Evolutionary conservation across 2,329 filamentous ascomycete species (phyloP).

Genomic region (Aspergillus jensenii): DNA sequence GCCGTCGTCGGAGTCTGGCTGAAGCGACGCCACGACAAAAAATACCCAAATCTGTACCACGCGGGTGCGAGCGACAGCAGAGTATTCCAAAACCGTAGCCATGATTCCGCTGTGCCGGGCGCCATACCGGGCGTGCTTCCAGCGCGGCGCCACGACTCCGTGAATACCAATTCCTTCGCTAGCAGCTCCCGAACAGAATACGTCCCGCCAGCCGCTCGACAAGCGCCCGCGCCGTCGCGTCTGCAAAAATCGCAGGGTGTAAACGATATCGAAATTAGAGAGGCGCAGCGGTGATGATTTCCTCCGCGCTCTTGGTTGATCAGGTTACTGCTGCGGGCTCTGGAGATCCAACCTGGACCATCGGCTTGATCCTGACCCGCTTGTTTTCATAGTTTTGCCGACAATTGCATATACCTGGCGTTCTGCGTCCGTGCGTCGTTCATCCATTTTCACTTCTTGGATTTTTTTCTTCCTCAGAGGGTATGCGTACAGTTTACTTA

Average conservation of each 20-base stretch:
- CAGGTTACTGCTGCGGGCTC: background rate
- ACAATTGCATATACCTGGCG: conserved; percentile 21
- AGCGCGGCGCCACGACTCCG: conserved; percentile 14
- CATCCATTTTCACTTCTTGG: background rate
- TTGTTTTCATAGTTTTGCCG: background rate
- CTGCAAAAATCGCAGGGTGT: conserved; percentile 23
- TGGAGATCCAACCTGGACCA: background rate
- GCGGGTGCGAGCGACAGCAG: conserved; percentile 24
- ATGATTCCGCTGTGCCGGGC: conserved; percentile 16
- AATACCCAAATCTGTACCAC: conserved; percentile 41
- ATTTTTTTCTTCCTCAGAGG: background rate
- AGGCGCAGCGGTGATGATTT: conserved; percentile 20
- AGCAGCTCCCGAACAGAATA: conserved; percentile 31
- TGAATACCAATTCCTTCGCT: conserved; percentile 23
- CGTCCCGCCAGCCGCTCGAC: conserved; percentile 13
- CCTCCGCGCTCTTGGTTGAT: background rate
- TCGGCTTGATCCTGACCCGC: background rate
- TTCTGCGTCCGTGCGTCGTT: conserved; percentile 12
- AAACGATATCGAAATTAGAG: conserved; percentile 26
- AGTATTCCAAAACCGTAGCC: conserved; percentile 18
- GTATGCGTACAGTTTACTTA: conserved; percentile 7
- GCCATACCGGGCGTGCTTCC: conserved; percentile 15
- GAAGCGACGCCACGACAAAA: conserved; percentile 71
- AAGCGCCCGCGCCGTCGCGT: conserved; percentile 18
- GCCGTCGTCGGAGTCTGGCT: conserved; percentile 69